Conservation (phyloP, 2,329 filamentous ascomycete species). For the Trichoderma cornu-damae region DNA sequence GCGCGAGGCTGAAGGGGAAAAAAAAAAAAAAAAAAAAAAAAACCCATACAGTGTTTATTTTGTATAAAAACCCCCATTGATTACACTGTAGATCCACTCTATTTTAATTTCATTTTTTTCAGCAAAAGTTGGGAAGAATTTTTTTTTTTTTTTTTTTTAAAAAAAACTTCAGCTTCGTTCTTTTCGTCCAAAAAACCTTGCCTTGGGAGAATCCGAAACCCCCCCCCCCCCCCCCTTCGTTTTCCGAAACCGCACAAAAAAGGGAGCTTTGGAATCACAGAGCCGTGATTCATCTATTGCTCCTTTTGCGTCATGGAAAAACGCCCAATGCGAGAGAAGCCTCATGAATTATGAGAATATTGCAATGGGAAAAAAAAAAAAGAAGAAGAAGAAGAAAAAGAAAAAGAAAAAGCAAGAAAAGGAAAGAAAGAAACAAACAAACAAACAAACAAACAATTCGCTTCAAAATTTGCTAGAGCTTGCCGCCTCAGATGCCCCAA, state of each 20-base stretch:
- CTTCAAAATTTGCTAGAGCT: constrained; percentile 64
- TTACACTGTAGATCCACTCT: not conserved
- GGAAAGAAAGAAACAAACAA: too few species aligned
- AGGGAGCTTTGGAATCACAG: not conserved
- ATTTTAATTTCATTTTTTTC: too few species aligned
- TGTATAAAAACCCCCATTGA: accelerated
- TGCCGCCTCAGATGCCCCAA: constrained; percentile 51
- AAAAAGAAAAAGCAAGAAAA: too few species aligned
- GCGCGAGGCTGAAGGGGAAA: constrained; percentile 13
- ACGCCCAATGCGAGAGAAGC: not conserved
- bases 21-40: too few species aligned
- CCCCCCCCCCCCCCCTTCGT: too few species aligned
- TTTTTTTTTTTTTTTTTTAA: too few species aligned
- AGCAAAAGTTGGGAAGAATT: too few species aligned
- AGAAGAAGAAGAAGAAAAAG: too few species aligned
- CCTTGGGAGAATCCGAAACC: not conserved
- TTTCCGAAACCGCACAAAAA: too few species aligned
- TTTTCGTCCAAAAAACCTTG: not conserved
- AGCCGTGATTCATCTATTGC: not conserved
- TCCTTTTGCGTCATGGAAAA: too few species aligned
- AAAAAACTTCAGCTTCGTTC: not conserved
- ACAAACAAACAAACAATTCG: too few species aligned
- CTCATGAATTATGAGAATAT: not conserved
- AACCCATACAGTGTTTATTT: constrained; percentile 19
- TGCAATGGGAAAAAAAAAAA: not conserved